phyloP scores from a whole-genome alignment of 177 flowering plant species.

The Vitis hybrid region DNA sequence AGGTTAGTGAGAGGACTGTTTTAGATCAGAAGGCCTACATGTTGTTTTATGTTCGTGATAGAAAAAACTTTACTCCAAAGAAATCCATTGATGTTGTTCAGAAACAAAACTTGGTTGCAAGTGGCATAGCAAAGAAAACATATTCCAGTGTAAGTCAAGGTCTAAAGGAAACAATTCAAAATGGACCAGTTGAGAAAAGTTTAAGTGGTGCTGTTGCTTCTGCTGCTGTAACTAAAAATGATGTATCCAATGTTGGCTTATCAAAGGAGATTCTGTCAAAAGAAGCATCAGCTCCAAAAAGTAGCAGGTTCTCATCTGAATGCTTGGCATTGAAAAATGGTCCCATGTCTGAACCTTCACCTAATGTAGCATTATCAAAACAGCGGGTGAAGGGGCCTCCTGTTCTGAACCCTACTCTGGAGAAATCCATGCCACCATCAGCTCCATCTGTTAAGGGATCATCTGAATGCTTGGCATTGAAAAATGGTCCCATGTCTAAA shows the following conservation, averaged over 20 bases:
- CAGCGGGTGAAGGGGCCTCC: conserved; percentile 13
- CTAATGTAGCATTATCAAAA: conserved; percentile 8
- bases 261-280: conserved; percentile 17
- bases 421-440: conserved; percentile 11
- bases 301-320: conserved; percentile 9
- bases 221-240: conserved; percentile 13
- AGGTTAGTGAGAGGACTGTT: conserved; percentile 71
- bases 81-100: conserved; percentile 37
- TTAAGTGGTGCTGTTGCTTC: conserved; percentile 16
- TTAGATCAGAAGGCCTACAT: conserved; percentile 94
- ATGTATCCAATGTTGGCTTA: conserved; percentile 10
- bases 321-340: conserved; percentile 9
- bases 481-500: conserved; percentile 15
- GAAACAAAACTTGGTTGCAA: conserved; percentile 38
- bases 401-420: conserved; percentile 3
- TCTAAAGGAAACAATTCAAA: conserved; percentile 27
- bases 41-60: conserved; percentile 88
- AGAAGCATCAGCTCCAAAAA: conserved; percentile 21
- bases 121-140: conserved; percentile 17
- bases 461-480: conserved; percentile 7
- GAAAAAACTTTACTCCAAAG: conserved; percentile 38
- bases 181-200: conserved; percentile 27
- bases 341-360: conserved; percentile 14
- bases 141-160: conserved; percentile 14
- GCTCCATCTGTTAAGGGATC: conserved; percentile 3